Base-by-base conservation (phyloP, 306 rosid species). In the Alnus glutinosa region DNA sequence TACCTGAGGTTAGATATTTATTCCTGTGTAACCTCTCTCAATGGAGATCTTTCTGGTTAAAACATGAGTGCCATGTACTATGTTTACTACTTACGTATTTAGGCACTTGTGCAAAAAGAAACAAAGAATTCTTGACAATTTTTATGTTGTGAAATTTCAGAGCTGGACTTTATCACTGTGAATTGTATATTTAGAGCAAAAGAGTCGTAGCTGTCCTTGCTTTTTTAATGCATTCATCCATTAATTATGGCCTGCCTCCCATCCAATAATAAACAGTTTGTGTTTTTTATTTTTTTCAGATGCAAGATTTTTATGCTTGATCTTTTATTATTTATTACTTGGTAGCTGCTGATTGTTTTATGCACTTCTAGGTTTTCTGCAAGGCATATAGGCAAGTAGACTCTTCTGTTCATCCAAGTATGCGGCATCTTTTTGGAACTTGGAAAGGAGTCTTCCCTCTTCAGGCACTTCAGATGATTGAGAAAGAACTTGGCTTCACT, bases 371-470 rank as follows among this genome's bases (percentile, higher is more conserved):
- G 98, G 98, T 94, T 71, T 94, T 94, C 86, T 87, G 92, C 93
- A 92, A 92, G 88, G 93, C 96, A 75, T 94, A 92, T 86, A 83
- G 86, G 79, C 93, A 86, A 84, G 98, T 92, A 55, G 97, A 90
- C 52, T 83, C 94, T 77, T 10, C 93, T 71, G 83, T 92, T 73
- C 96, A 87, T 84, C 13, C 78, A 70, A 94, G 96, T 71, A 89
- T 94, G 98, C 86, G 91, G 42, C 98, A 94, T 88, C 96, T 94
- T 77, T 94, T 94, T 88, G 98, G 98, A 80, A 94, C 98, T 47
- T 94, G 98, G 98, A 92, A 83, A 82, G 97, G 96, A 67, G 96
- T 92, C 73, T 92, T 94, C 81, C 96, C 98, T 83, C 87, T 79
- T 79, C 98, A 87, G 81, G 49, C 97, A 75, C 94, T 94, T 75